Evolutionary conservation across 345 rosid genomes (phyloP), one percentile per base, ranked within the genome.

Genomic region (Geranium rotundifolium): DNA sequence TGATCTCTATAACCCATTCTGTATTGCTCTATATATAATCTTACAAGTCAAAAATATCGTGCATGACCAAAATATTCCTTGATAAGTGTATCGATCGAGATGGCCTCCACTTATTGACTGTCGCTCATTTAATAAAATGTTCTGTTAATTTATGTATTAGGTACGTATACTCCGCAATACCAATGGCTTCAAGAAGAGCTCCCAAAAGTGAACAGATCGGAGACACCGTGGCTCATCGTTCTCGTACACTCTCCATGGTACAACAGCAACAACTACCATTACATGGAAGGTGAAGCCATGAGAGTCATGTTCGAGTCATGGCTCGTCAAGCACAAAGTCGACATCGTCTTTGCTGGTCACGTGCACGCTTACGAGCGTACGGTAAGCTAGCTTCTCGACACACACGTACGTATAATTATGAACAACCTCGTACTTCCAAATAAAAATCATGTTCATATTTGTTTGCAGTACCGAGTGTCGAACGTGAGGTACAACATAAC

Each of bases 211-310:
- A 75, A 89, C 79, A 78, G 96, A 72, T 86, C 79, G 79, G 81
- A 83, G 79, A 87, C 95, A 52, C 90, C 97, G 29, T 92, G 97
- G 98, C 88, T 89, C 64, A 84, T 89, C 61, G 88, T 92, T 67
- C 85, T 85, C 16, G 85, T 92, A 89, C 98, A 92, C 54, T 73
- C 73, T 41, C 97, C 97, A 2, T 55, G 84, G 13, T 92, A 92
- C 82, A 82, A 78, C 75, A 85, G 86, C 67, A 85, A 89, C 39
- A 84, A 80, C 67, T 86, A 76, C 10, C 98, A 92, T 60, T 89
- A 76, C 79, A 87, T 77, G 27, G 2, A 23, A 23, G 27, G 27
- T 2, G 27, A 23, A 23, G 27, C 27, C 27, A 23, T 23, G 27
- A 23, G 27, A 23, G 27, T 23, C 27, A 23, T 23, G 27, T 23